These are phyloP conservation scores for Blastocystis hominis DNA, from an alignment of 352 stramenopile genomes.

Conservation along the genomic window DNA sequence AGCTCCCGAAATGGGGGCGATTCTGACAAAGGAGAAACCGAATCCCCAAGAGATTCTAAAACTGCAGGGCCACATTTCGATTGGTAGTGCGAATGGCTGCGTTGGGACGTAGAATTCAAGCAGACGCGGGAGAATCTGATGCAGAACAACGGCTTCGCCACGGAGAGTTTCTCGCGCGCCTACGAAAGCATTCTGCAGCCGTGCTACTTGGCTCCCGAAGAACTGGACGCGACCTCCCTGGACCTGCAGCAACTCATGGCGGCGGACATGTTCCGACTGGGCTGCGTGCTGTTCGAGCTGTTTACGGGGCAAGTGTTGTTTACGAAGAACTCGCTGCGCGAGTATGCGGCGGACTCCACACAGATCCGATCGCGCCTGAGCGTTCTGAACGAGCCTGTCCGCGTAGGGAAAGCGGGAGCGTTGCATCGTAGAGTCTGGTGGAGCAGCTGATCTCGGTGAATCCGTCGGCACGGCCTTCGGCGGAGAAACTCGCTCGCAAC, in stretches of 20 bases:
- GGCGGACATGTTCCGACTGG: slow-evolving; percentile 6
- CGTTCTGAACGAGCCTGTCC: background rate
- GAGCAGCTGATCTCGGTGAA: slow-evolving; percentile 1
- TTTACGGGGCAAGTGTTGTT: slow-evolving; percentile 17
- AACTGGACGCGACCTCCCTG: background rate
- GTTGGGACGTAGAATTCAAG: background rate
- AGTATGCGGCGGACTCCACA: background rate
- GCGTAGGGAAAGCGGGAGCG: background rate
- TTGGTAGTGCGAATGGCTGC: background rate
- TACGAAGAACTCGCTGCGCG: background rate
- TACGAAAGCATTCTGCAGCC: slow-evolving; percentile 19
- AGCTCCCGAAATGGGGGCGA: background rate
- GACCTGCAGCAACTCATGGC: background rate
- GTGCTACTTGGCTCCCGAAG: slow-evolving; percentile 41
- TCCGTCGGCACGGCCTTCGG: background rate
- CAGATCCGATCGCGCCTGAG: background rate
- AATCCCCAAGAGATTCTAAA: background rate
- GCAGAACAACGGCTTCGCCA: slow-evolving; percentile 14
- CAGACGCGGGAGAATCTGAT: slow-evolving; percentile 32
- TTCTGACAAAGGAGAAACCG: background rate
- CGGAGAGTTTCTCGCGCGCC: slow-evolving; percentile 6
- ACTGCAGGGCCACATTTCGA: background rate
- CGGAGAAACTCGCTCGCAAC: background rate
- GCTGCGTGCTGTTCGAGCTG: slow-evolving; percentile 47
- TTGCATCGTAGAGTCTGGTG: background rate